Percentiles rank a stretch among this genome's conserved stretches.
These are phyloP conservation scores for Coriolopsis trogii DNA, from an alignment of 1,284 basidiomycete species.

Conservation along the genomic window DNA sequence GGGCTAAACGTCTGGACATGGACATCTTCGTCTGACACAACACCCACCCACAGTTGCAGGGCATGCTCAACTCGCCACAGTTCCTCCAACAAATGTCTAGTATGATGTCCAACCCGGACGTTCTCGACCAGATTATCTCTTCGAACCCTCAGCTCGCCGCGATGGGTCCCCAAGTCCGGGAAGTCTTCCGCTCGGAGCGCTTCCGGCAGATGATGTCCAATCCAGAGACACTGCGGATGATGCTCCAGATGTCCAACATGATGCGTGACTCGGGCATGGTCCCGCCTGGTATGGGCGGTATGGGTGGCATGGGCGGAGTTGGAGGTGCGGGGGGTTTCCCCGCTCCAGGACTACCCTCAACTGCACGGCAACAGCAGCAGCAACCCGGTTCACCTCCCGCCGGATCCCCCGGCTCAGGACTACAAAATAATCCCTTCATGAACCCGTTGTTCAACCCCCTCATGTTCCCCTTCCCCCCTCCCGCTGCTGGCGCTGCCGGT, in stretches of 20 bases:
- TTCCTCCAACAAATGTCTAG: conserved; percentile 34
- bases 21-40: neutral
- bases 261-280: conserved; percentile 47
- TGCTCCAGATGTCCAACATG: conserved; percentile 80
- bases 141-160: conserved; percentile 78
- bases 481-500: conserved; percentile 9
- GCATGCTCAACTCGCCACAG: conserved; percentile 75
- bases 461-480: conserved; percentile 24
- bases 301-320: conserved; percentile 27
- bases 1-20: neutral
- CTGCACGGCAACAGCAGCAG: conserved; percentile 28
- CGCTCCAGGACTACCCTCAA: conserved; percentile 55
- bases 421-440: conserved; percentile 18
- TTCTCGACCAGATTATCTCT: conserved; percentile 85
- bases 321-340: conserved; percentile 46
- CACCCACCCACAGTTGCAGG: conserved; percentile 60
- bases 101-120: conserved; percentile 33
- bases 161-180: conserved; percentile 82
- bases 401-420: neutral
- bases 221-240: conserved; percentile 75
- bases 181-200: conserved; percentile 79
- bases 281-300: conserved; percentile 30
- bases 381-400: conserved; percentile 6
- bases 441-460: conserved; percentile 25
- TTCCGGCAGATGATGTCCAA: conserved; percentile 87